These are phyloP conservation scores for Eremothecium coryli DNA, from an alignment of 1,139 yeast genomes.

Conservation along the genomic window DNA sequence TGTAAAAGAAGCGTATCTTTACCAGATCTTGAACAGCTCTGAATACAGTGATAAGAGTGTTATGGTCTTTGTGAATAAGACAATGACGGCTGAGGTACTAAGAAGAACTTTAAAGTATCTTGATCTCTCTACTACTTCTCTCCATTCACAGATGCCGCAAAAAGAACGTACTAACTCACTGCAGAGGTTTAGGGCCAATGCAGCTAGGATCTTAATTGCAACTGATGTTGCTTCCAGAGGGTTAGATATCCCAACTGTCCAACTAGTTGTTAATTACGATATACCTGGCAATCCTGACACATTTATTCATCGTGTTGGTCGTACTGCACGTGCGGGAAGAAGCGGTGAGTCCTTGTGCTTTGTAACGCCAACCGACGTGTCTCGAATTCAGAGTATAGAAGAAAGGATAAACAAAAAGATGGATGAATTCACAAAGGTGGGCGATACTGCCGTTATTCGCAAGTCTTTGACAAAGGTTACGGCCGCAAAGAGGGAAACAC, in stretches of 20 bases:
- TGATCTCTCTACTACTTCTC: constrained; percentile 74
- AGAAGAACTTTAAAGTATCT: constrained; percentile 65
- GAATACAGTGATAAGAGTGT: constrained; percentile 59
- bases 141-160: constrained; percentile 95
- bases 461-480: constrained; percentile 60
- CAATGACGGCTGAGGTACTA: constrained; percentile 78
- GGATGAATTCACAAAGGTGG: constrained; percentile 58
- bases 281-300: constrained; percentile 96
- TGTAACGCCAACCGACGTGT: constrained; percentile 78
- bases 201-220: constrained; percentile 84
- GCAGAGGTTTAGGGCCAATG: constrained; percentile 88
- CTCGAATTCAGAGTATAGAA: constrained; percentile 76
- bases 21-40: constrained; percentile 53
- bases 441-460: constrained; percentile 68
- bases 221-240: constrained; percentile 98
- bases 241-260: constrained; percentile 88
- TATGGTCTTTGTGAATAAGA: constrained; percentile 84
- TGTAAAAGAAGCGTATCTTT: constrained; percentile 83
- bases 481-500: constrained; percentile 79
- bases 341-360: constrained; percentile 61
- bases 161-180: constrained; percentile 80
- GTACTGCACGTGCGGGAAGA: constrained; percentile 99
- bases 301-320: constrained; percentile 96
- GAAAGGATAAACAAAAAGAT: constrained; percentile 71
- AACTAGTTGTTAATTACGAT: constrained; percentile 81